These are phyloP conservation scores for Aspergillus bertholletiae DNA, from an alignment of 495 filamentous ascomycete species.

Conservation along the genomic window DNA sequence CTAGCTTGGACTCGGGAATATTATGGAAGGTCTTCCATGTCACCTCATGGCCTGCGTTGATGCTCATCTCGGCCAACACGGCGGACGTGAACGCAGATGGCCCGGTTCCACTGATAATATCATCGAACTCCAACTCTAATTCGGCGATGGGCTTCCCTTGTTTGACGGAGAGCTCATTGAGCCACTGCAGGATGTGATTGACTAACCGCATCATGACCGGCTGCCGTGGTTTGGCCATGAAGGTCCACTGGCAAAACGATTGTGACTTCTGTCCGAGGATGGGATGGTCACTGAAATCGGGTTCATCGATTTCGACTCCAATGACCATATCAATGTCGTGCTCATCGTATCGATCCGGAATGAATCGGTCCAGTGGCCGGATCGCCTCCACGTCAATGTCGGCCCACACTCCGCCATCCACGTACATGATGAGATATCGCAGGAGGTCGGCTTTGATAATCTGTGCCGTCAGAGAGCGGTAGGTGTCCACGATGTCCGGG, in stretches of 20 bases:
- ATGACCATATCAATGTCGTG: slow-evolving; percentile 58
- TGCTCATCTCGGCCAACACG: slow-evolving; percentile 56
- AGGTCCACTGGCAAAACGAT: slow-evolving; percentile 69
- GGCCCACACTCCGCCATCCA: slow-evolving; percentile 48
- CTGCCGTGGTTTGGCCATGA: slow-evolving; percentile 57
- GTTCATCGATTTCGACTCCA: slow-evolving; percentile 64
- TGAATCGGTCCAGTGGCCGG: slow-evolving; percentile 40
- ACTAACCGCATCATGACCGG: slow-evolving; percentile 61
- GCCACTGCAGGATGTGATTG: slow-evolving; percentile 57
- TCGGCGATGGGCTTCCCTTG: slow-evolving; percentile 50
- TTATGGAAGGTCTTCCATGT: slow-evolving; percentile 57
- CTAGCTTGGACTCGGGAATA: slow-evolving; percentile 52
- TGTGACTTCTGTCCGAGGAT: slow-evolving; percentile 59
- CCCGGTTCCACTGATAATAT: slow-evolving; percentile 64
- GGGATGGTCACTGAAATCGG: slow-evolving; percentile 54
- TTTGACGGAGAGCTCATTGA: slow-evolving; percentile 49
- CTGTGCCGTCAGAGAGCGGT: slow-evolving; percentile 49
- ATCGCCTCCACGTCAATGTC: slow-evolving; percentile 50
- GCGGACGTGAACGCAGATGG: slow-evolving; percentile 63
- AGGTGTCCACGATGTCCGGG: slow-evolving; percentile 57
- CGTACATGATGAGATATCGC: slow-evolving; percentile 51
- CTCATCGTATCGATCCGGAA: slow-evolving; percentile 38
- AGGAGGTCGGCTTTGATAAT: slow-evolving; percentile 57
- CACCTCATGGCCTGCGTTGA: slow-evolving; percentile 27
- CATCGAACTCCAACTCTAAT: slow-evolving; percentile 60